Evolutionary conservation across 345 rosid genomes (phyloP), one percentile per base, ranked within the genome.

Genomic region (Murraya paniculata): DNA sequence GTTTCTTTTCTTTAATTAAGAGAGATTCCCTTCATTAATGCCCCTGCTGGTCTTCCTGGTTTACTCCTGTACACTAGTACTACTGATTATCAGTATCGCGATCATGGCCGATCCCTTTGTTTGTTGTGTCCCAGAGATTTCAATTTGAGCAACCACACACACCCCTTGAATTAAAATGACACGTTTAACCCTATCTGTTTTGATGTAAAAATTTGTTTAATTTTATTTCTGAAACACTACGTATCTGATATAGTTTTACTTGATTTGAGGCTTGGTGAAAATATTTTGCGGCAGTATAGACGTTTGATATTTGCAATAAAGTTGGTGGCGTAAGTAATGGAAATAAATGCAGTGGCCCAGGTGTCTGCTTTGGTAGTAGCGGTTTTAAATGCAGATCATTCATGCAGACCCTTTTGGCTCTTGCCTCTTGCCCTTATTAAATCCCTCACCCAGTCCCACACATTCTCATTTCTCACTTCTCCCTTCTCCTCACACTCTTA

Each of bases 331-430:
- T 53, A 53, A 83, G 77, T 72, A 69, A 56, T 28, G 67, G 80
- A 72, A 79, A 65, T 91, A 86, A 93, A 91, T 91, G 93, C 90
- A 64, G 35, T 83, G 93, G 90, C 56, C 90, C 92, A 80, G 81
- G 74, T 86, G 91, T 86, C 84, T 81, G 98, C 85, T 80, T 88
- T 90, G 94, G 98, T 90, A 87, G 95, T 88, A 81, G 92, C 75
- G 87, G 91, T 84, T 83, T 82, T 93, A 80, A 91, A 90, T 92
- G 95, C 92, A 14, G 50, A 45, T 74, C 79, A 41, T 81, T 80
- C 91, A 85, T 53, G 88, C 76, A 84, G 83, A 83, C 67, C 81
- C 80, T 74, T 77, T 39, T 57, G 79, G 71, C 82, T 83, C 81
- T 38, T 55, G 72, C 79, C 50, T 45, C 50, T 45, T 45, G 50